Base-by-base conservation (phyloP, 768 basidiomycete species). In the Calocera viscosa region DNA sequence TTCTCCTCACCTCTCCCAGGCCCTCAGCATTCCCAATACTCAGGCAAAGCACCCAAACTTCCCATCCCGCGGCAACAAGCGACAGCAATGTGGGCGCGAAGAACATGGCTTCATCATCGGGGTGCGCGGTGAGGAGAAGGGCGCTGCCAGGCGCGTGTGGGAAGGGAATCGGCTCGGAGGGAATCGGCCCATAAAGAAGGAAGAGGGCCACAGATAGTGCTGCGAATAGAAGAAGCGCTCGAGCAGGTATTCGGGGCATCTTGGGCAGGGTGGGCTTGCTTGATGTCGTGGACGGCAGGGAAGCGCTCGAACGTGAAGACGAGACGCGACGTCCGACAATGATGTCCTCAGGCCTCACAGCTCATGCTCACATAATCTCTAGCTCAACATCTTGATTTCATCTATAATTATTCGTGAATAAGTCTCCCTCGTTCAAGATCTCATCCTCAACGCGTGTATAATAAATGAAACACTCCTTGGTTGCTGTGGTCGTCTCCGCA, bases 81-180 rank as follows among this genome's bases (percentile, higher is more conserved):
- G 82, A 80, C 34, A 87, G 77, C 16, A 95, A 75, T 0, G 91
- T 93, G 0, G 94, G 94, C 2, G 86, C 86, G 74, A 97, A 97
- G 81, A 97, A 97, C 82, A 94, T 83, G 74, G 86, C 86, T 77
- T 96, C 94, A 74, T 97, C 94, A 73, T 96, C 94, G 1, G 94
- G 94, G 74, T 97, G 94, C 30, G 94, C 92, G 0, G 94, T 95
- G 49, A 97, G 75, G 1, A 96, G 75, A 39, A 93, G 78, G 28
- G 64, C 68, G 30, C 14, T 26, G 5, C 26, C 24, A 8, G 53
- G 11, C 2, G 53, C 14, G 26, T 14, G 30, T 24, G 17, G 17
- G 10, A 32, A 17, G 16, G 30, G 22, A n/a, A 66, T 16, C 14
- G 64, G 16, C 1, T 19, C 19, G 26, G 53, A 24, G 47, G 65